phyloP scores from a whole-genome alignment of 768 basidiomycete genomes.

The Coprinopsis strossmayeri region DNA sequence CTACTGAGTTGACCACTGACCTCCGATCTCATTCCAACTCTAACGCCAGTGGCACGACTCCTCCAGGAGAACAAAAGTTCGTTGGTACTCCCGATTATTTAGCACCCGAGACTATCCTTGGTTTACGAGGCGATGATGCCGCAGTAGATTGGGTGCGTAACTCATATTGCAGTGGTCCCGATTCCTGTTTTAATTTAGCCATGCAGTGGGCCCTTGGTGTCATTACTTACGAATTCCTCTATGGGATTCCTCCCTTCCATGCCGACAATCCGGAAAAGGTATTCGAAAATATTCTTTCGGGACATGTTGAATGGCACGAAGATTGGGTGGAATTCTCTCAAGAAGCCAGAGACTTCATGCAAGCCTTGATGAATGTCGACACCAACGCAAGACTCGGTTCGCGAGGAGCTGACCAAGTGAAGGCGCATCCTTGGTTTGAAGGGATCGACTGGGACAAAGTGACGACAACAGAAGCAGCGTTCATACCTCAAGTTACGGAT shows the following conservation, averaged over 20 bases:
- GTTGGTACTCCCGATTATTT: slow-evolving; percentile 98
- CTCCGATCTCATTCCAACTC: slow-evolving; percentile 71
- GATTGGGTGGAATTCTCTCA: slow-evolving; percentile 83
- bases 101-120: slow-evolving; percentile 92
- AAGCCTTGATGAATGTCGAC: slow-evolving; percentile 75
- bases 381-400: slow-evolving; percentile 76
- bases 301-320: slow-evolving; percentile 93
- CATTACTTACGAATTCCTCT: slow-evolving; percentile 96
- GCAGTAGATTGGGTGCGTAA: slow-evolving; percentile 91
- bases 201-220: slow-evolving; percentile 95
- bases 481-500: slow-evolving; percentile 92
- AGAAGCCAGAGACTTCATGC: slow-evolving; percentile 89
- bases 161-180: background rate
- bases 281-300: slow-evolving; percentile 96
- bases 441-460: slow-evolving; percentile 94
- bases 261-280: slow-evolving; percentile 96
- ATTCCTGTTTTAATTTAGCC: slow-evolving; percentile 8
- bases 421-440: slow-evolving; percentile 82
- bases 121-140: slow-evolving; percentile 89
- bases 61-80: slow-evolving; percentile 86
- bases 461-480: slow-evolving; percentile 82
- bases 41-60: slow-evolving; percentile 49
- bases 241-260: slow-evolving; percentile 96
- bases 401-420: slow-evolving; percentile 88
- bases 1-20: slow-evolving; percentile 78